A percentile compares a stretch with the other conserved stretches of the same genome.
Evolutionary conservation across 2,329 filamentous ascomycete genomes (phyloP).

Genomic region (Phialophora chinensis): DNA sequence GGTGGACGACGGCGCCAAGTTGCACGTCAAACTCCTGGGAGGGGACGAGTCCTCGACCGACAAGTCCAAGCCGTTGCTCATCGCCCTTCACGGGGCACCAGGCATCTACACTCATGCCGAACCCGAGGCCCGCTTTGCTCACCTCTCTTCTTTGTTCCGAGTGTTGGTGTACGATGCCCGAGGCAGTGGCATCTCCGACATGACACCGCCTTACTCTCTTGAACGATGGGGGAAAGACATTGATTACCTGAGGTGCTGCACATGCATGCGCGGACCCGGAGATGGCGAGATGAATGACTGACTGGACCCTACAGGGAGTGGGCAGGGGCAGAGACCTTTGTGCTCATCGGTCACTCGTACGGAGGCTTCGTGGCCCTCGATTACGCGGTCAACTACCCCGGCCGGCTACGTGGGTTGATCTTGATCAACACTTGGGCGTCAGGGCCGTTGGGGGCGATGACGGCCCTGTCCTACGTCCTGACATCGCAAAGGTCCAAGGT

Average conservation of each 20-base stretch:
- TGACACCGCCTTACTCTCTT: slow-evolving; percentile 20
- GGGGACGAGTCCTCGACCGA: not conserved
- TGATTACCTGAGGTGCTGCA: slow-evolving; percentile 27
- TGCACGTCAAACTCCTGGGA: slow-evolving; percentile 25
- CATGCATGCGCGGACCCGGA: no score
- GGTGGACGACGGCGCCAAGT: slow-evolving; percentile 27
- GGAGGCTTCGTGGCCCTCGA: slow-evolving; percentile 30
- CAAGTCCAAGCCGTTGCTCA: slow-evolving; percentile 24
- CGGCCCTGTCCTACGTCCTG: slow-evolving; percentile 22
- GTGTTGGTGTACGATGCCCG: slow-evolving; percentile 30
- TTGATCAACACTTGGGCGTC: slow-evolving; percentile 23
- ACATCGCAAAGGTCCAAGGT: slow-evolving; percentile 19
- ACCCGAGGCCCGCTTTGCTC: slow-evolving; percentile 17
- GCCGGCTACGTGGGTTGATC: slow-evolving; percentile 17
- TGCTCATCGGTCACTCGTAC: slow-evolving; percentile 27
- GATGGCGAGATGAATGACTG: not conserved
- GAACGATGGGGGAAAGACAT: slow-evolving; percentile 32
- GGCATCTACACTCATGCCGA: slow-evolving; percentile 22
- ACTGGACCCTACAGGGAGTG: not conserved
- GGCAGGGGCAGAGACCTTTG: slow-evolving; percentile 24
- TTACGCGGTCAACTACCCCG: slow-evolving; percentile 21
- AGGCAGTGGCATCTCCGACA: slow-evolving; percentile 25
- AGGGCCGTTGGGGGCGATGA: slow-evolving; percentile 25
- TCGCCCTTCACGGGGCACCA: slow-evolving; percentile 27
- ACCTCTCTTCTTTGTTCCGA: slow-evolving; percentile 21